Conservation (phyloP, 1,284 basidiomycete species). For the Malassezia dermatis region DNA sequence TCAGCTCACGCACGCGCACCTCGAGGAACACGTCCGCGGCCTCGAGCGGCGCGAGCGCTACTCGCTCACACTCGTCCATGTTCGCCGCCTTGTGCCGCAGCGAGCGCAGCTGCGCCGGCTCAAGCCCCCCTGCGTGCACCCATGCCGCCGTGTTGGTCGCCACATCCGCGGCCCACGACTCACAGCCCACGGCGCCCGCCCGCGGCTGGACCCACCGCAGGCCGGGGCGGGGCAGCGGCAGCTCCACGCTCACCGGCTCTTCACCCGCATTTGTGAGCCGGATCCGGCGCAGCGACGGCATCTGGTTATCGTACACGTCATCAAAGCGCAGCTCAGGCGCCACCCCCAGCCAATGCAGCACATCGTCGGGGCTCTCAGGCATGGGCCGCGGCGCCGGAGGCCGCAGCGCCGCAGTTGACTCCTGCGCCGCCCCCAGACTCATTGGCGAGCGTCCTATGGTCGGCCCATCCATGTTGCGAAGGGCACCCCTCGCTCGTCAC, state of each 20-base stretch:
- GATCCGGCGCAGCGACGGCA: conserved; percentile 18
- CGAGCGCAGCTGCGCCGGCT: conserved; percentile 31
- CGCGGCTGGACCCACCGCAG: conserved; percentile 13
- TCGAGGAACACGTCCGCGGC: conserved; percentile 30
- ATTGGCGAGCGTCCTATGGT: not conserved
- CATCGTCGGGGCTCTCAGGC: not conserved
- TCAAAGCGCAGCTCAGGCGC: conserved; percentile 10
- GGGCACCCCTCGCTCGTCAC: not conserved
- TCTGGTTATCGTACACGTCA: conserved; percentile 22
- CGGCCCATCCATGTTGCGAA: not conserved
- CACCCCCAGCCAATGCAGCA: not conserved
- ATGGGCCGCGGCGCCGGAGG: not conserved
- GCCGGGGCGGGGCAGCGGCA: not conserved
- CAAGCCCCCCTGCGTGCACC: conserved; percentile 34
- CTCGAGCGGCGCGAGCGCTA: conserved; percentile 29
- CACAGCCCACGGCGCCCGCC: not conserved
- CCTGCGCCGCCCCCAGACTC: not conserved
- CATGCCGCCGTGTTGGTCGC: conserved; percentile 37
- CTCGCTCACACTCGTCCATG: conserved; percentile 29
- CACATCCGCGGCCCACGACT: conserved; percentile 18
- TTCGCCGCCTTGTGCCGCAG: conserved; percentile 40
- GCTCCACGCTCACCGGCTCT: not conserved
- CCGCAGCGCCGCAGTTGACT: not conserved
- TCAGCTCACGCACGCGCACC: conserved; percentile 21
- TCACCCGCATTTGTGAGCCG: conserved; percentile 14